phyloP scores from a whole-genome alignment of 768 basidiomycete species.

The Mycena metata region DNA sequence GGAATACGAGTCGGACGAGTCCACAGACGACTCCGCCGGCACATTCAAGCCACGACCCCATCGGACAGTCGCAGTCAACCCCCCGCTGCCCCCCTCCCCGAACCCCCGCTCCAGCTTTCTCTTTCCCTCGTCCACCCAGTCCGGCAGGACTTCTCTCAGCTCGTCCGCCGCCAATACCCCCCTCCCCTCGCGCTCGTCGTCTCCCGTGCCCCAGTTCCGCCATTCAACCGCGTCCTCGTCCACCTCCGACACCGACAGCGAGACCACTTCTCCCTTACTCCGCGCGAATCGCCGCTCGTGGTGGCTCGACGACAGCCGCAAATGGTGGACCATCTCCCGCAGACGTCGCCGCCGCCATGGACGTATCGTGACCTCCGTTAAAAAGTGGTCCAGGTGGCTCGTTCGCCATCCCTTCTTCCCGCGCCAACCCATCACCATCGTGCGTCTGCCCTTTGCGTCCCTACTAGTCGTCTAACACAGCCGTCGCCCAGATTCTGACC shows the following conservation, averaged over 20 bases:
- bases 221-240: slow-evolving; percentile 63
- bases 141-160: slow-evolving; percentile 54
- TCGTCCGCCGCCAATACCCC: slow-evolving; percentile 65
- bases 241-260: slow-evolving; percentile 74
- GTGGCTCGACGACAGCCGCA: slow-evolving; percentile 61
- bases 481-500: slow-evolving; percentile 67
- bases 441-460: slow-evolving; percentile 54
- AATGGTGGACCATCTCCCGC: slow-evolving; percentile 71
- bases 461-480: slow-evolving; percentile 12
- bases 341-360: slow-evolving; percentile 67
- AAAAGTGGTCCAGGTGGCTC: slow-evolving; percentile 67
- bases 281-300: slow-evolving; percentile 52
- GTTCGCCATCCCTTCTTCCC: slow-evolving; percentile 84
- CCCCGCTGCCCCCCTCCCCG: slow-evolving; percentile 16
- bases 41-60: slow-evolving; percentile 39
- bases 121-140: slow-evolving; percentile 51
- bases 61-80: slow-evolving; percentile 1
- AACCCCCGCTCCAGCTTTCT: slow-evolving; percentile 48
- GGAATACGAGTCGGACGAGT: slow-evolving; percentile 61
- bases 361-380: slow-evolving; percentile 62
- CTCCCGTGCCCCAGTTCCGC: slow-evolving; percentile 71
- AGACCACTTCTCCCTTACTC: slow-evolving; percentile 64
- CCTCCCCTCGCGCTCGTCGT: slow-evolving; percentile 71
- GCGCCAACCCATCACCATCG: slow-evolving; percentile 84
- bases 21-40: slow-evolving; percentile 55